phyloP scores from a whole-genome alignment of 768 basidiomycete genomes.

The Coprinopsis sp. region DNA sequence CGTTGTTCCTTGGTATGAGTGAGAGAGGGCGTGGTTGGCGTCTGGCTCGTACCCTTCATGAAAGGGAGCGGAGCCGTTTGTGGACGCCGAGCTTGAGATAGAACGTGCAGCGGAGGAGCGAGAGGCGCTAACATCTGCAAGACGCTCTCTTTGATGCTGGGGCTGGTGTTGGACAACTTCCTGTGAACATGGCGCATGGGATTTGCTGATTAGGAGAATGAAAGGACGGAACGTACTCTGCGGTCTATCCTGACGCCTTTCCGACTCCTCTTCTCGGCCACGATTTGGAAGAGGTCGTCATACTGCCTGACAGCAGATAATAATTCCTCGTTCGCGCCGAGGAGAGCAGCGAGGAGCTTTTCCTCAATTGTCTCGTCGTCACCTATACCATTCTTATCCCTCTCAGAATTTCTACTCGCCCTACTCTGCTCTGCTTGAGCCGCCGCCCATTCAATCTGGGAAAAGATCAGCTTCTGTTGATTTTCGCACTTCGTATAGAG shows the following conservation, averaged over 20 bases:
- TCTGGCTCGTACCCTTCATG: too few species aligned
- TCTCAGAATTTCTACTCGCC: slow-evolving; percentile 22
- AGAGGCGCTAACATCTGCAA: slow-evolving; percentile 36
- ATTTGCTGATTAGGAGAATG: background rate
- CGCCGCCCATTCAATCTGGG: slow-evolving; percentile 89
- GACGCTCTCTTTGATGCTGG: too few species aligned
- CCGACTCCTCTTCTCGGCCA: slow-evolving; percentile 59
- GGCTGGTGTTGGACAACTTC: slow-evolving; percentile 36
- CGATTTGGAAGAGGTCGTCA: slow-evolving; percentile 72
- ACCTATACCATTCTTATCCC: slow-evolving; percentile 21
- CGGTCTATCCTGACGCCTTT: slow-evolving; percentile 63
- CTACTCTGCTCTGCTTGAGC: slow-evolving; percentile 75
- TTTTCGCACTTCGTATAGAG: slow-evolving; percentile 73
- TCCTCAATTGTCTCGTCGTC: too few species aligned
- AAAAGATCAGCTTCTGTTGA: slow-evolving; percentile 79
- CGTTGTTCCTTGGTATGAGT: too few species aligned
- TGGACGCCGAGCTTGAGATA: slow-evolving; percentile 26
- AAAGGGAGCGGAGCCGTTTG: too few species aligned
- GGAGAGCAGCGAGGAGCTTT: slow-evolving; percentile 66
- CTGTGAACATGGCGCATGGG: slow-evolving; percentile 11
- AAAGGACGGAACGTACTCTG: too few species aligned
- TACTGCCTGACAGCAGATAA: slow-evolving; percentile 65
- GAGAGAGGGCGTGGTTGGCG: too few species aligned
- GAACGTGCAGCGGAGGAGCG: slow-evolving; percentile 43
- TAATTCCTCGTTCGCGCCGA: slow-evolving; percentile 71